Base-by-base conservation (phyloP, 345 rosid species). In the Adansonia digitata region DNA sequence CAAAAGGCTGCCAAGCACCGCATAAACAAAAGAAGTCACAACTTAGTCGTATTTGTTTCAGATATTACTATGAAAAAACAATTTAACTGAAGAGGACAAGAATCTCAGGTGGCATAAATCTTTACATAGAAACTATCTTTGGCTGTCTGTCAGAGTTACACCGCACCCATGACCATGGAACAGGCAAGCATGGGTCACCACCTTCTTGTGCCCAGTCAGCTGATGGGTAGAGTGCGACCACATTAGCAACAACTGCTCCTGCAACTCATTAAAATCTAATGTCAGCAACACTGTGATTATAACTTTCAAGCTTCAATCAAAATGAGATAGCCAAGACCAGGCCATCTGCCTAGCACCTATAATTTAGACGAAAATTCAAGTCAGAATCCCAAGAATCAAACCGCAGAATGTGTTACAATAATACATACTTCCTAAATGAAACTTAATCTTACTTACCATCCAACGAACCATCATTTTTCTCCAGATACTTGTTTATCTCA, bases 171-270 rank as follows among this genome's bases (percentile, higher is more conserved):
- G 97, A 87, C 98, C 97, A 95, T 22, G 98, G 91, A 79, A 89
- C 90, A 10, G 99, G 98, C 61, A 85, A 84, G 84, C 98, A 95
- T 0, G 99, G 98, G 64, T 95, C 98, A 26, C 98, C 71, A 10
- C 97, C 98, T 88, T 96, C 99, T 78, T 85, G 90, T 55, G 90
- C 93, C 99, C 99, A 93, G 24, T 82, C 85, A 51, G 88, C 87
- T 13, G 94, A 78, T 56, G 88, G 56, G 80, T 89, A 84, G 31
- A 78, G 84, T 42, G 86, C 75, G 71, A 83, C 77, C 74, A 91
- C 78, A 80, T 83, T 81, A 43, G 86, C 83, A 72, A 95, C 86
- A 65, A 75, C 81, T 51, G 77, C 81, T 37, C 88, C 99, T 95
- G 88, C 89, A 89, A 71, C 24, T 61, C 82, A 82, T 66, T 7